Percentiles rank a stretch among this genome's conserved stretches.
These are phyloP conservation scores for Trichoderma breve DNA, from an alignment of 2,329 filamentous ascomycete genomes.

Conservation along the genomic window DNA sequence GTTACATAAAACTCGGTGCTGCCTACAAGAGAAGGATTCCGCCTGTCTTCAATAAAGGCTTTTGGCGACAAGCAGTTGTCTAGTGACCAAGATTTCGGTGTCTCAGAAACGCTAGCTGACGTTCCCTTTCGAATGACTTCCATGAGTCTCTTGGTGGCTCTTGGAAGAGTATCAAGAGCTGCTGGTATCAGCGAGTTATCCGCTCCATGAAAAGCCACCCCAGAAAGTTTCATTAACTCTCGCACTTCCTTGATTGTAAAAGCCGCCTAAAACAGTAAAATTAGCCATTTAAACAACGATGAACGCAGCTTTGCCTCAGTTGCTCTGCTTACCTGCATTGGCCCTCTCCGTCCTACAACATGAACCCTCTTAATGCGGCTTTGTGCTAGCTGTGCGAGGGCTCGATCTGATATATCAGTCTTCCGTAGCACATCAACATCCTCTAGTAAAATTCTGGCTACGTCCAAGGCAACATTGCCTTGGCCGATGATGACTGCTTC, in stretches of 20 bases:
- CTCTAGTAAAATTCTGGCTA: slow-evolving; percentile 81
- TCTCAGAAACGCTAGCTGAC: slow-evolving; percentile 25
- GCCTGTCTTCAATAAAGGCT: slow-evolving; percentile 56
- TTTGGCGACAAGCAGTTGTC: slow-evolving; percentile 81
- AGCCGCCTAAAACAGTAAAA: slow-evolving; percentile 59
- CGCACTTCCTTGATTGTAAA: slow-evolving; percentile 95
- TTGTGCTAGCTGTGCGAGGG: slow-evolving; percentile 67
- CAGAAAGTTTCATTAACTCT: slow-evolving; percentile 76
- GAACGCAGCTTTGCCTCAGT: neutral
- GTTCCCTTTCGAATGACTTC: slow-evolving; percentile 80
- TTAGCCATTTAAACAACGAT: neutral
- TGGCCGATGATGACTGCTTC: slow-evolving; percentile 89
- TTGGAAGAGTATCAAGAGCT: slow-evolving; percentile 66
- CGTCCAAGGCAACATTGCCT: slow-evolving; percentile 93
- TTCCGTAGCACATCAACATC: slow-evolving; percentile 69
- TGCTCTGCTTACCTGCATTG: slow-evolving; percentile 65
- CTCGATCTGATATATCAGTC: slow-evolving; percentile 87
- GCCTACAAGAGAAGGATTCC: slow-evolving; percentile 51
- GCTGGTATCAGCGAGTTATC: slow-evolving; percentile 64
- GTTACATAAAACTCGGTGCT: slow-evolving; percentile 67
- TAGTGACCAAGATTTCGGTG: slow-evolving; percentile 74
- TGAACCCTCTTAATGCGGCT: slow-evolving; percentile 77
- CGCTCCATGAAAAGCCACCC: slow-evolving; percentile 69
- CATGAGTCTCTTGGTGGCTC: slow-evolving; percentile 73
- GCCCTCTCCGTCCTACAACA: slow-evolving; percentile 85